Evolutionary conservation across 345 rosid genomes (phyloP).

Genomic region (Psidium friedrichsthalianum): DNA sequence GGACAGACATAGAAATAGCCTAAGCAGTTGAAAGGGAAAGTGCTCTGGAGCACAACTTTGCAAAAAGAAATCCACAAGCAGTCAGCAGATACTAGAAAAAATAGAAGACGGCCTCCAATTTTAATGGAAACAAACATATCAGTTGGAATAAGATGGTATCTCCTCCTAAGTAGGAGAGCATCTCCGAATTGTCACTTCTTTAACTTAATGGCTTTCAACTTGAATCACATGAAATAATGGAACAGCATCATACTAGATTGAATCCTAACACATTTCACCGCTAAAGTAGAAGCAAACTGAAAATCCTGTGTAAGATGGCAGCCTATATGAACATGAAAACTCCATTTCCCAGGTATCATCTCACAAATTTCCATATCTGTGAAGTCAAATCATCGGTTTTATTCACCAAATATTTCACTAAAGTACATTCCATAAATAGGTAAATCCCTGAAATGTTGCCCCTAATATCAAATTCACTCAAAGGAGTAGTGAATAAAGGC

Average conservation of each 20-base stretch:
- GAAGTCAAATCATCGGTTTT: background rate
- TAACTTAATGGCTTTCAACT: background rate
- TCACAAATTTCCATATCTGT: background rate
- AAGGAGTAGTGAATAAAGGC: background rate
- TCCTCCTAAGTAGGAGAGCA: background rate
- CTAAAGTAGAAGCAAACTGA: background rate
- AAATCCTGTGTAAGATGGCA: background rate
- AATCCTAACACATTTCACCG: background rate
- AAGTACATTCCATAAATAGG: background rate
- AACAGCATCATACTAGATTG: background rate
- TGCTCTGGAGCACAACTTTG: background rate
- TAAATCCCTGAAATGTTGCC: background rate
- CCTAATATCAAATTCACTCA: background rate
- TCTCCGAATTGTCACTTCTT: background rate
- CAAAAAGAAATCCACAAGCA: background rate
- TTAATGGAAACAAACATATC: background rate
- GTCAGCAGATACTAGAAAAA: background rate
- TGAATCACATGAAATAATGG: background rate
- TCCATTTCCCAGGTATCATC: background rate
- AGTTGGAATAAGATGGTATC: background rate
- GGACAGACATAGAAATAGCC: background rate
- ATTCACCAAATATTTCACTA: background rate
- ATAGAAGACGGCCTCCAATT: background rate
- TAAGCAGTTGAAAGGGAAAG: background rate
- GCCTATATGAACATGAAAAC: background rate